A percentile compares a stretch with the other conserved stretches of the same genome.
phyloP scores from a whole-genome alignment of 768 basidiomycete species.

The Tricholoma saponaceum region DNA sequence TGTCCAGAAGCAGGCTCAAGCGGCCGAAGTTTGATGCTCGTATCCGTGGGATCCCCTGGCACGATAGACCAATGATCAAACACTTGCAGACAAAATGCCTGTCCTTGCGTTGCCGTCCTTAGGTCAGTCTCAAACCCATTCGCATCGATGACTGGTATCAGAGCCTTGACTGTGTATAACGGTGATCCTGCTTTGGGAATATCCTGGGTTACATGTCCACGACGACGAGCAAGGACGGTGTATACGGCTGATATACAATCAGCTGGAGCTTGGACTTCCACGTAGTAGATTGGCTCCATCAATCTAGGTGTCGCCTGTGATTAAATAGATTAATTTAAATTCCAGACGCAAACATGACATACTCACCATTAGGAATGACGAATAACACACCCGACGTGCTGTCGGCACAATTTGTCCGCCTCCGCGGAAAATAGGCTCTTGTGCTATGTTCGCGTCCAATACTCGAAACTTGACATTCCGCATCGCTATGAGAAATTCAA shows the following conservation, averaged over 20 bases:
- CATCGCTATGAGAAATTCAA: slow-evolving; percentile 62
- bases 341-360: not conserved
- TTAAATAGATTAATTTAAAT: slow-evolving; percentile 2
- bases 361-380: slow-evolving; percentile 95
- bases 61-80: slow-evolving; percentile 99
- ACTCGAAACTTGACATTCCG: slow-evolving; percentile 98
- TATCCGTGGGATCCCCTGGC: slow-evolving; percentile 99
- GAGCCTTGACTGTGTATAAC: slow-evolving; percentile 94
- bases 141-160: slow-evolving; percentile 97
- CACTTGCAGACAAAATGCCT: slow-evolving; percentile 96
- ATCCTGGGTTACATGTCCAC: slow-evolving; percentile 99
- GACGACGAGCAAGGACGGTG: slow-evolving; percentile 94
- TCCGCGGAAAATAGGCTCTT: slow-evolving; percentile 96
- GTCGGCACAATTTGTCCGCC: slow-evolving; percentile 99
- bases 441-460: slow-evolving; percentile 86
- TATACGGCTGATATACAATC: slow-evolving; percentile 99
- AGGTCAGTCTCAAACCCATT: slow-evolving; percentile 99
- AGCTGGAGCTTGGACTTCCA: slow-evolving; percentile 98
- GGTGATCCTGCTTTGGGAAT: slow-evolving; percentile 98
- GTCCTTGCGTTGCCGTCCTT: slow-evolving; percentile 95
- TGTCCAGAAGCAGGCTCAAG: slow-evolving; percentile 97
- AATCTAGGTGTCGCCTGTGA: slow-evolving; percentile 87
- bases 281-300: slow-evolving; percentile 98
- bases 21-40: slow-evolving; percentile 92
- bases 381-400: slow-evolving; percentile 97